These are phyloP conservation scores for Cryptococcus hybrid DNA, from an alignment of 1,284 basidiomycete species.

Conservation along the genomic window DNA sequence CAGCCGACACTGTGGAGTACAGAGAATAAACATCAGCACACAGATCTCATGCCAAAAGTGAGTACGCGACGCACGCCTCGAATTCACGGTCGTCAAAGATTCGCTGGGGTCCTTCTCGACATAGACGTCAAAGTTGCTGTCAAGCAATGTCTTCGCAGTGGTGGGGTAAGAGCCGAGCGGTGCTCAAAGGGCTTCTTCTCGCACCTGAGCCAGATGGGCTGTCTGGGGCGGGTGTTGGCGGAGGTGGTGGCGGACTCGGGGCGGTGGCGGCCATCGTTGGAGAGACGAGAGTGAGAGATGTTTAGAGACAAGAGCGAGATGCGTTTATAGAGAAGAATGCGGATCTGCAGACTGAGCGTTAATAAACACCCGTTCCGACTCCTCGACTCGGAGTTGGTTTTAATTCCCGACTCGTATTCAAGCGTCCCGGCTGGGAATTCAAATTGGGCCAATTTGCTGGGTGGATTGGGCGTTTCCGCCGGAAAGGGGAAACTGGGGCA, in stretches of 20 bases:
- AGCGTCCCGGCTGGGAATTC: no score
- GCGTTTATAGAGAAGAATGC: no score
- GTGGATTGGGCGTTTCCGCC: no score
- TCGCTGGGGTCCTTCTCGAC: conserved; percentile 94
- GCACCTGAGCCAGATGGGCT: conserved; percentile 79
- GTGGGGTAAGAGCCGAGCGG: conserved; percentile 88
- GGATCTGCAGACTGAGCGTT: no score
- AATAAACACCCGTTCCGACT: no score
- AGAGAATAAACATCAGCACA: not conserved
- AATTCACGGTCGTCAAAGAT: conserved; percentile 96
- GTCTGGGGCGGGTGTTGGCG: conserved; percentile 38
- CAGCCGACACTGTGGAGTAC: conserved; percentile 70
- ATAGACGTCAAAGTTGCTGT: conserved; percentile 84
- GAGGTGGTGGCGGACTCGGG: conserved; percentile 36
- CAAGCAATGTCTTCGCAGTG: conserved; percentile 85
- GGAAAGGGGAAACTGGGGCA: no score
- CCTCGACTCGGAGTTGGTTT: no score
- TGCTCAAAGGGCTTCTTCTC: conserved; percentile 94
- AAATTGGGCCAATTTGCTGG: no score
- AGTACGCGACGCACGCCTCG: conserved; percentile 65
- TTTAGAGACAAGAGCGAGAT: not conserved
- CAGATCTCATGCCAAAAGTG: not conserved
- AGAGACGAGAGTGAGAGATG: not conserved
- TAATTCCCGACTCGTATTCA: no score
- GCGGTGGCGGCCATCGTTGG: conserved; percentile 14